Base-by-base conservation (phyloP, 345 rosid species). In the Rubroshorea leprosula region DNA sequence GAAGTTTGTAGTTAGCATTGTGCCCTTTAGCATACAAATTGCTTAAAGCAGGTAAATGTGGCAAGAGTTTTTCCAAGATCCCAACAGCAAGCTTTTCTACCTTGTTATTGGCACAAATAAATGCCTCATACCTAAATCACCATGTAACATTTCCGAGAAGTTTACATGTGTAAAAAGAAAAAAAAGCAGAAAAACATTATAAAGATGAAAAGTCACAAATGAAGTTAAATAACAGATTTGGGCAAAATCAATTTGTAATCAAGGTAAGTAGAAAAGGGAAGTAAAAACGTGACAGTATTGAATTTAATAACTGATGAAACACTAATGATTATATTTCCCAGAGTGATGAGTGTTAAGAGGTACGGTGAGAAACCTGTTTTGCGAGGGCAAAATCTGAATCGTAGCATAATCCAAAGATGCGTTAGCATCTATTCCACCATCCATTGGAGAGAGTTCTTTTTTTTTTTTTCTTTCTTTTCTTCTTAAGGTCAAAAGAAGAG, bases 41-140 rank as follows among this genome's bases (percentile, higher is more conserved):
- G 49, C 58, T 66, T 11, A 80, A 46, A 49, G 65, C 77, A n/a
- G 82, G 86, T 50, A 74, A 47, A 62, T 78, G 67, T 0, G 77
- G 84, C 78, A 72, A 72, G 23, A 83, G 65, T 22, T 62, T 71
- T 18, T 78, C 75, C 62, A 84, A 64, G 65, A 50, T 55, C 19
- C 86, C 90, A 57, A 58, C 72, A 49, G 65, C 63, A 51, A 81
- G 58, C 56, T 79, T 79, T 66, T 81, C 83, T 5, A 79, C 70
- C 54, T 68, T 62, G 56, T 73, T 67, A 51, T 62, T 63, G 27
- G 65, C 52, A 55, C 76, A 78, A 54, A 72, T 71, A 48, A 35
- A 76, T 49, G 74, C 82, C 66, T 83, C 83, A 11, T 73, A 81
- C 76, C 90, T 84, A 65, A 53, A 57, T 43, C 41, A 48, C 10